These are phyloP conservation scores for Evernia prunastri DNA, from an alignment of 495 filamentous ascomycete genomes.

Conservation along the genomic window DNA sequence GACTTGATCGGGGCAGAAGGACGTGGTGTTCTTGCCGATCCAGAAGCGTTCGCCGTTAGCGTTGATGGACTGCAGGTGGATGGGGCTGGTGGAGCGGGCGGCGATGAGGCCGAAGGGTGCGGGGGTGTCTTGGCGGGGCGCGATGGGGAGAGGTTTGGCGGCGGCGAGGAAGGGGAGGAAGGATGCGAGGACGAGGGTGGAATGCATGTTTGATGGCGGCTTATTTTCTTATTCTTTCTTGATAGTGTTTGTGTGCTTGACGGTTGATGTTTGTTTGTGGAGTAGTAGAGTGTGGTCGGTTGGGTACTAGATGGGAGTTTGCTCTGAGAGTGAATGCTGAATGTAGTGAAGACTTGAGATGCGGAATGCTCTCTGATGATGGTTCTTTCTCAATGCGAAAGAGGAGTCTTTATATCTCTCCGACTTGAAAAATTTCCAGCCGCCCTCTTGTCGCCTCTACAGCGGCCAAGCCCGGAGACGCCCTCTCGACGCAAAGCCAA, in stretches of 20 bases:
- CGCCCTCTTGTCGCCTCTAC: neutral
- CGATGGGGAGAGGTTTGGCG: neutral
- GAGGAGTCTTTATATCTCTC: neutral
- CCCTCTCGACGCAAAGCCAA: neutral
- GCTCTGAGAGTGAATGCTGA: neutral
- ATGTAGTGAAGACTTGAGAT: neutral
- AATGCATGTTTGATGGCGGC: neutral
- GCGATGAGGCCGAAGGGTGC: slow-evolving; percentile 11
- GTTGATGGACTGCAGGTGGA: slow-evolving; percentile 10
- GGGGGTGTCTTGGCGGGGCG: neutral
- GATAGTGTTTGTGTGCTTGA: neutral
- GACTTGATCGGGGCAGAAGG: slow-evolving; percentile 2
- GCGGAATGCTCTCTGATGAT: neutral
- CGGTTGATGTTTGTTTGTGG: neutral
- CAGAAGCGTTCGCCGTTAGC: slow-evolving; percentile 13
- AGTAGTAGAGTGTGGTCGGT: neutral
- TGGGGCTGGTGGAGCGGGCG: slow-evolving; percentile 13
- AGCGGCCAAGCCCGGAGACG: neutral
- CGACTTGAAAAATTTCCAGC: neutral
- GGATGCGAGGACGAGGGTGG: neutral
- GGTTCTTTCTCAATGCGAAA: neutral
- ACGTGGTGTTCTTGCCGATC: slow-evolving; percentile 8
- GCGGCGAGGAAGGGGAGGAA: slow-evolving; percentile 6
- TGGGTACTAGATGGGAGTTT: neutral
- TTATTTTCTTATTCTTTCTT: neutral